phyloP scores from a whole-genome alignment of 2,329 filamentous ascomycete species.

The Alternaria consortialis region DNA sequence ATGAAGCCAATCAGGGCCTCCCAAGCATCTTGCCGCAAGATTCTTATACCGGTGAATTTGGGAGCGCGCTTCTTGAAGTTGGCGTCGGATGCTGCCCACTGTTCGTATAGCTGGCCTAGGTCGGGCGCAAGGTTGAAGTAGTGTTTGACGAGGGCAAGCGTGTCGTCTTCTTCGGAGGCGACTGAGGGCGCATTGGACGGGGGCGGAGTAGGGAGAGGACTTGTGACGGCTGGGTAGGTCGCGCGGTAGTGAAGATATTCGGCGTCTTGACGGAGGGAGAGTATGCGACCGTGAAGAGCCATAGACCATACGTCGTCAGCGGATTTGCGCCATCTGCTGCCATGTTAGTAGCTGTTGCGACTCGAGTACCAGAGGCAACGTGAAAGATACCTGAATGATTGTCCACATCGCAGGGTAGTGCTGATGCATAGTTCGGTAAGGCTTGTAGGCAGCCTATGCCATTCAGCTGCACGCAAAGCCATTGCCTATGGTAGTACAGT shows the following conservation, averaged over 20 bases:
- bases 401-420: conserved; percentile 91
- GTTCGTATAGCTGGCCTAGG: conserved; percentile 76
- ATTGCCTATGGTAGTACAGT: conserved; percentile 33
- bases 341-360: conserved; percentile 15
- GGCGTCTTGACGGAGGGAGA: conserved; percentile 85
- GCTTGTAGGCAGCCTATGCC: conserved; percentile 85
- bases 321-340: conserved; percentile 80
- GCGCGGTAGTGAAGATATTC: conserved; percentile 81
- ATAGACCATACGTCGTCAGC: conserved; percentile 87
- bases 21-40: conserved; percentile 95
- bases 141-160: conserved; percentile 75
- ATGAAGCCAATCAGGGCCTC: conserved; percentile 94
- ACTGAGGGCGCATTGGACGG: conserved; percentile 49
- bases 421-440: conserved; percentile 91
- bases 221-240: conserved; percentile 60
- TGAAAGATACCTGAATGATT: conserved; percentile 75
- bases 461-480: conserved; percentile 70
- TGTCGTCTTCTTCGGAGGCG: conserved; percentile 69
- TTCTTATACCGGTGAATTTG: conserved; percentile 88
- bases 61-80: conserved; percentile 91
- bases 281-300: conserved; percentile 81
- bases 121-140: conserved; percentile 90
- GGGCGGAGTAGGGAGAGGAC: conserved; percentile 49
- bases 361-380: not conserved
- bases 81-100: conserved; percentile 85